These are phyloP conservation scores for Plasmodium cynomolgi DNA, from an alignment of 169 alveolate species.

Conservation along the genomic window DNA sequence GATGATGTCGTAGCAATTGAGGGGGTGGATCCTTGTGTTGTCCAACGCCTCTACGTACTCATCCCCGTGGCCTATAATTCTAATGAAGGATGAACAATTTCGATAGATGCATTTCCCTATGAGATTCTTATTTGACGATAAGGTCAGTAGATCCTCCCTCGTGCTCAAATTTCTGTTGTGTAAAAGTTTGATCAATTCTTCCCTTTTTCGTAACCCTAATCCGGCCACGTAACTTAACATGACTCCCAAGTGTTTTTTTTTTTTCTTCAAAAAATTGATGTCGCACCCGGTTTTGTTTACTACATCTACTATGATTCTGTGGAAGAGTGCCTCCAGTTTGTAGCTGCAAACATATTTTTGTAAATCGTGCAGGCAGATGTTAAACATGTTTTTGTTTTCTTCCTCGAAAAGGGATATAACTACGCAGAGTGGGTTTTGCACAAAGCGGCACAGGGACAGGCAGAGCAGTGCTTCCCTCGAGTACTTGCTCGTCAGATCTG, in stretches of 20 bases:
- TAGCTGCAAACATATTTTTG: constrained; percentile 80
- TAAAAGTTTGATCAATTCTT: constrained; percentile 49
- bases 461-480: constrained; percentile 57
- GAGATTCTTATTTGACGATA: constrained; percentile 34
- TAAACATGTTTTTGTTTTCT: constrained; percentile 77
- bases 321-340: constrained; percentile 30
- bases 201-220: constrained; percentile 59
- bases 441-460: constrained; percentile 77
- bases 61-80: constrained; percentile 46
- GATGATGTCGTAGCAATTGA: constrained; percentile 78
- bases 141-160: constrained; percentile 37
- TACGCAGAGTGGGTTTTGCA: constrained; percentile 81
- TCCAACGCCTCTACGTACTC: constrained; percentile 78
- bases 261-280: constrained; percentile 53
- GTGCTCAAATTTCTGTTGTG: constrained; percentile 53
- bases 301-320: constrained; percentile 41
- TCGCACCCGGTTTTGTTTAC: constrained; percentile 70
- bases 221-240: constrained; percentile 43
- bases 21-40: constrained; percentile 85
- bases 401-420: constrained; percentile 81
- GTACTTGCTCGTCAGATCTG: constrained; percentile 34
- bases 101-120: constrained; percentile 79
- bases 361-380: constrained; percentile 83
- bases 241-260: constrained; percentile 56
- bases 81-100: constrained; percentile 83